These are phyloP conservation scores for Quillaja saponaria DNA, from an alignment of 306 rosid species.

Conservation along the genomic window DNA sequence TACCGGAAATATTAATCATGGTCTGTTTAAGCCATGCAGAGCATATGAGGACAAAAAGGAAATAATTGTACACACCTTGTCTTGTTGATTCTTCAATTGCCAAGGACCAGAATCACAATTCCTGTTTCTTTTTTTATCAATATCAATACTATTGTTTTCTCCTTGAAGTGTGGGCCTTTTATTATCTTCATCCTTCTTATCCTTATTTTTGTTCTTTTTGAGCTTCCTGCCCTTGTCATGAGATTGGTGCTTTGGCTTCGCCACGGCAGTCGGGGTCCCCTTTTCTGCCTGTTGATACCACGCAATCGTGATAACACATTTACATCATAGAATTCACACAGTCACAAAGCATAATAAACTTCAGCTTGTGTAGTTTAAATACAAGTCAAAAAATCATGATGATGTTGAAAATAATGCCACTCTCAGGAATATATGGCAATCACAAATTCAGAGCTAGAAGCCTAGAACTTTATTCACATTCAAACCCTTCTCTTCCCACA, in stretches of 20 bases:
- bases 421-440: no score
- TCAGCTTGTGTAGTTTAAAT: neutral
- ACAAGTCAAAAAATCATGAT: no score
- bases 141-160: conserved; percentile 1
- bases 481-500: no score
- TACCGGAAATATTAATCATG: no score
- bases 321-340: neutral
- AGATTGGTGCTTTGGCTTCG: conserved; percentile 23
- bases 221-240: conserved; percentile 27
- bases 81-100: neutral
- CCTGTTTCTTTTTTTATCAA: neutral
- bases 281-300: conserved; percentile 33
- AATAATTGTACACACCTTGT: no score
- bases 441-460: no score
- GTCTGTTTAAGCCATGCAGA: no score
- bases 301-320: neutral
- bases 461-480: no score
- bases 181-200: conserved; percentile 16
- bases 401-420: no score
- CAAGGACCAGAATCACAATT: neutral
- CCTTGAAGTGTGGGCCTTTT: conserved; percentile 22
- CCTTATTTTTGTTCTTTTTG: conserved; percentile 23
- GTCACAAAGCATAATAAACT: neutral
- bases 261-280: conserved; percentile 24
- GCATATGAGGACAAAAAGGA: no score